phyloP scores from a whole-genome alignment of 2,329 filamentous ascomycete genomes.

The Aaosphaeria arxii region DNA sequence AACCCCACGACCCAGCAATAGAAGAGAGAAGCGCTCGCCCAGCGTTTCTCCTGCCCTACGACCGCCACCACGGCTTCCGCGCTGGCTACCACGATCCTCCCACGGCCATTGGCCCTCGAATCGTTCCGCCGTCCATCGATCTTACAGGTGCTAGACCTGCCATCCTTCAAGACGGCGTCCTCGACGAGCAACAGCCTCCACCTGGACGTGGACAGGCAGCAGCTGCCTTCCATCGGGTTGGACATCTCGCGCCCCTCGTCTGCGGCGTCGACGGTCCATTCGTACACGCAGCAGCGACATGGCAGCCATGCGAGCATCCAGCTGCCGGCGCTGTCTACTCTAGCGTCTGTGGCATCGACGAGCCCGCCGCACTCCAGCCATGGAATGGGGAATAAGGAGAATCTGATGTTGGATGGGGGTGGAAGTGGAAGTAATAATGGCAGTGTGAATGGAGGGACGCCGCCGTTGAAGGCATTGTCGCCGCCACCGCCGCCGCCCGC shows the following conservation, averaged over 20 bases:
- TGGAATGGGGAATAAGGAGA: neutral
- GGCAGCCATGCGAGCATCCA: conserved; percentile 41
- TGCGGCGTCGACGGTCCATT: conserved; percentile 49
- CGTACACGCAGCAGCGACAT: conserved; percentile 32
- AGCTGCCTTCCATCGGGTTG: conserved; percentile 47
- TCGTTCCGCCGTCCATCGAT: conserved; percentile 47
- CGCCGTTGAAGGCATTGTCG: conserved; percentile 23
- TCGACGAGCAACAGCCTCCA: conserved; percentile 12
- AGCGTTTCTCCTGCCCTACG: conserved; percentile 33
- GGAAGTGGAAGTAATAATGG: conserved; percentile 23
- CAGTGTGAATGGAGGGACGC: conserved; percentile 18
- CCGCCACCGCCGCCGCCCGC: conserved; percentile 16
- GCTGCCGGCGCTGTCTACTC: conserved; percentile 57
- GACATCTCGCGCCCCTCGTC: conserved; percentile 55
- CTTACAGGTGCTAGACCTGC: conserved; percentile 47
- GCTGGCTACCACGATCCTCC: conserved; percentile 55
- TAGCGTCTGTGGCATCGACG: conserved; percentile 57
- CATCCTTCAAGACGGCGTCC: conserved; percentile 45
- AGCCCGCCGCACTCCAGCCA: conserved; percentile 41
- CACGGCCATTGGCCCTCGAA: conserved; percentile 58
- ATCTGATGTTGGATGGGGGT: neutral
- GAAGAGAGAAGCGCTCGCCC: neutral
- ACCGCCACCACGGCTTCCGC: conserved; percentile 52
- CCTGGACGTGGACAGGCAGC: conserved; percentile 39
- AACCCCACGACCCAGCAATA: too few species aligned